These are phyloP conservation scores for Macrocystidia cucumis DNA, from an alignment of 1,284 basidiomycete species.

Conservation along the genomic window DNA sequence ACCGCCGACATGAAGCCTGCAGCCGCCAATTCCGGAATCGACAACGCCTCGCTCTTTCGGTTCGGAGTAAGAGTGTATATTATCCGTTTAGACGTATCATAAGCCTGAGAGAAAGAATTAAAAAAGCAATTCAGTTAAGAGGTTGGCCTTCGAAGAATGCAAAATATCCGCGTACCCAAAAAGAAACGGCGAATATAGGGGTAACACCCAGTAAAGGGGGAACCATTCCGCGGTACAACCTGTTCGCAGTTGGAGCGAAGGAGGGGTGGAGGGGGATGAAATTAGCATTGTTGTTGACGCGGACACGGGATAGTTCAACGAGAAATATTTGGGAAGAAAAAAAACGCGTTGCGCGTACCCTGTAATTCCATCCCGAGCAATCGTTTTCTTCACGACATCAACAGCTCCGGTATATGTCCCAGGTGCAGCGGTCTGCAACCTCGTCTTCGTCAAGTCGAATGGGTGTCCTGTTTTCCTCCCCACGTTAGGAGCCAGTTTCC, in stretches of 20 bases:
- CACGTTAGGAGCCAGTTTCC: background rate
- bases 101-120: slow-evolving; percentile 51
- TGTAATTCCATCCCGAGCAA: slow-evolving; percentile 83
- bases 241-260: no score
- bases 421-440: slow-evolving; percentile 88
- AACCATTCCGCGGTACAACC: slow-evolving; percentile 94
- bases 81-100: slow-evolving; percentile 89
- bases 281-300: no score
- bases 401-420: slow-evolving; percentile 90
- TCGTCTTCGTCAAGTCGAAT: slow-evolving; percentile 95
- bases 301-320: no score
- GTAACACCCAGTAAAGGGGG: slow-evolving; percentile 96
- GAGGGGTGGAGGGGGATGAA: no score
- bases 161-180: slow-evolving; percentile 66
- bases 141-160: slow-evolving; percentile 2
- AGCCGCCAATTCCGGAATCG: slow-evolving; percentile 79
- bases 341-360: no score
- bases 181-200: slow-evolving; percentile 97
- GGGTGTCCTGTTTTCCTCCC: slow-evolving; percentile 72
- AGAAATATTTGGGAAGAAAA: no score
- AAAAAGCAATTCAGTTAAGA: slow-evolving; percentile 5
- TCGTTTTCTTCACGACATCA: slow-evolving; percentile 88
- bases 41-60: slow-evolving; percentile 57
- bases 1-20: slow-evolving; percentile 95
- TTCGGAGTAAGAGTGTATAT: slow-evolving; percentile 71